Conservation (phyloP, 441 rosid species). For the Syzygium syzygioides region DNA sequence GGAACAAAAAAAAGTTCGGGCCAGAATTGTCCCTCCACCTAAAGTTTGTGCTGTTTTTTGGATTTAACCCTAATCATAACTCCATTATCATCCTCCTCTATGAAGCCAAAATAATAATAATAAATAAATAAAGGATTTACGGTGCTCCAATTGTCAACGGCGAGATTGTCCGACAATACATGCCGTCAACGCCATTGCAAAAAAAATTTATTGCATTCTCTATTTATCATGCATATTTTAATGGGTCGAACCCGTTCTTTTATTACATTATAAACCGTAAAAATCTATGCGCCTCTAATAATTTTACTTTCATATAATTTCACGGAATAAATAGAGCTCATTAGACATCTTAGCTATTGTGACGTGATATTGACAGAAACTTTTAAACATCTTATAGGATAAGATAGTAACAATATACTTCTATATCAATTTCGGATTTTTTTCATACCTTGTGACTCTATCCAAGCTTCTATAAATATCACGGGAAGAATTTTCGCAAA, state of each 20-base stretch:
- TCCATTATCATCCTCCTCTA: background rate
- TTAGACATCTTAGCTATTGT: rapidly evolving
- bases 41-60: too few relatives aligned
- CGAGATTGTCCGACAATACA: background rate
- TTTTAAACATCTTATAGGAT: background rate
- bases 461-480: background rate
- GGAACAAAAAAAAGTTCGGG: too few relatives aligned
- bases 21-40: too few relatives aligned
- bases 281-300: rapidly evolving
- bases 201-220: background rate
- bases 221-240: background rate
- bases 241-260: background rate
- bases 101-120: background rate
- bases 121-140: background rate
- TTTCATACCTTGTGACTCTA: background rate
- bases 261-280: background rate
- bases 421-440: background rate
- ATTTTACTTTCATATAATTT: background rate
- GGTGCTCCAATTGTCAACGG: background rate
- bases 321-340: background rate
- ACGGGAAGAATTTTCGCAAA: rapidly evolving
- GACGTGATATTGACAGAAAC: rapidly evolving
- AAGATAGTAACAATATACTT: background rate
- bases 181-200: background rate
- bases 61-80: background rate